Conservation (phyloP, 139 green algal genomes). For the Dunaliella sp. region DNA sequence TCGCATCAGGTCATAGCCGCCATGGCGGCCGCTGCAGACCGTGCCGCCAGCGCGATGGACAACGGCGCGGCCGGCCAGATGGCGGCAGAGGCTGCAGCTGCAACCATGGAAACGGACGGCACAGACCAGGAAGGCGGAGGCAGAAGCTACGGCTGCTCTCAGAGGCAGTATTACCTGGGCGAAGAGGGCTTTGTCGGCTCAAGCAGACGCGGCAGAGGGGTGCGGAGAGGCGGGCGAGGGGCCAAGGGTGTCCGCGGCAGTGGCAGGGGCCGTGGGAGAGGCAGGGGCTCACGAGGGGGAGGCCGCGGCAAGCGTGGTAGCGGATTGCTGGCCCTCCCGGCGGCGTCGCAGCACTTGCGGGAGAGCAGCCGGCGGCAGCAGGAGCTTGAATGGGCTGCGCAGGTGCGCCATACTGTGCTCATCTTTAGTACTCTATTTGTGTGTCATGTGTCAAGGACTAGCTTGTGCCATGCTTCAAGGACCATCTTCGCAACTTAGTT, state of each 20-base stretch:
- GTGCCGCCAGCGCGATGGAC: not conserved
- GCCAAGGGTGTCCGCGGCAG: no score
- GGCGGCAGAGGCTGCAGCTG: not conserved
- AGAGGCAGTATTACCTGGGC: not conserved
- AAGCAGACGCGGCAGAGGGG: not conserved
- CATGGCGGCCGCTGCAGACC: not conserved
- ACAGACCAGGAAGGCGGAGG: not conserved
- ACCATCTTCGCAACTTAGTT: no score
- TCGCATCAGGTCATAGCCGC: not conserved
- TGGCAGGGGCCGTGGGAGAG: not conserved
- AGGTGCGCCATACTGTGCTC: not conserved
- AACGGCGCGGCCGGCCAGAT: not conserved
- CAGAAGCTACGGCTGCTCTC: not conserved
- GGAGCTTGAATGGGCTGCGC: not conserved
- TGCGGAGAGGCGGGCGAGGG: not conserved
- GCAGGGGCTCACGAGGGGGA: not conserved
- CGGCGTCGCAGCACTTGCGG: not conserved
- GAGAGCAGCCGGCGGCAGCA: not conserved
- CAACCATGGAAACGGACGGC: not conserved
- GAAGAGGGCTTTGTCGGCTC: no score
- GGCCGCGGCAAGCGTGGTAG: not conserved
- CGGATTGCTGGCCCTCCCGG: not conserved
- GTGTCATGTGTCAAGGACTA: no score
- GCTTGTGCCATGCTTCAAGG: no score
- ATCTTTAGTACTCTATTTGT: no score